phyloP scores from a whole-genome alignment of 495 filamentous ascomycete genomes.

The Halenospora varia region DNA sequence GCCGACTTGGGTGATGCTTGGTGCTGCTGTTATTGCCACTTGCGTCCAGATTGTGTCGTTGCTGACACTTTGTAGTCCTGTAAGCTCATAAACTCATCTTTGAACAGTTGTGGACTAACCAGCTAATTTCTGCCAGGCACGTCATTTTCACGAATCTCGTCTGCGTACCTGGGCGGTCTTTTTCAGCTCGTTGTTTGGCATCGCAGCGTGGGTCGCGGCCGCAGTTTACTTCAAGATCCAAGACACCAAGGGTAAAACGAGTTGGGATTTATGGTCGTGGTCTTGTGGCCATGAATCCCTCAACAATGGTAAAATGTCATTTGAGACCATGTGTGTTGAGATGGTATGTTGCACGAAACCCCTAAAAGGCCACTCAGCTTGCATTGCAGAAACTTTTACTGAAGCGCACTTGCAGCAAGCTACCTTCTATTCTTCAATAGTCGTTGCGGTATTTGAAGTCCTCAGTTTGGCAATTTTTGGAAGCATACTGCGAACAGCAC shows the following conservation, averaged over 20 bases:
- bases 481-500: not conserved
- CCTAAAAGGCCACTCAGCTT: not conserved
- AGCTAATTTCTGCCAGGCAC: not conserved
- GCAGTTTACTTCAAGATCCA: not conserved
- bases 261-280: not conserved
- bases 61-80: not conserved
- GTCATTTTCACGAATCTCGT: not conserved
- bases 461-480: not conserved
- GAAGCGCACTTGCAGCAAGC: not conserved
- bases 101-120: too few species aligned
- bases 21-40: not conserved
- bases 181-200: not conserved
- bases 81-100: too few species aligned
- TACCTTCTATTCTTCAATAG: not conserved
- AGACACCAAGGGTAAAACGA: not conserved
- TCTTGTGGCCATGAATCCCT: not conserved
- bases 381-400: not conserved
- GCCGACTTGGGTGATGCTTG: not conserved
- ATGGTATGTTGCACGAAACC: not conserved
- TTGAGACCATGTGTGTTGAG: not conserved
- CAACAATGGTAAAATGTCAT: not conserved
- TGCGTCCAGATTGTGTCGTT: not conserved
- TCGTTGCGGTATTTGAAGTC: not conserved
- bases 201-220: not conserved
- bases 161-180: not conserved